Evolutionary conservation across 345 rosid genomes (phyloP).

Genomic region (Bruguiera sexangula): DNA sequence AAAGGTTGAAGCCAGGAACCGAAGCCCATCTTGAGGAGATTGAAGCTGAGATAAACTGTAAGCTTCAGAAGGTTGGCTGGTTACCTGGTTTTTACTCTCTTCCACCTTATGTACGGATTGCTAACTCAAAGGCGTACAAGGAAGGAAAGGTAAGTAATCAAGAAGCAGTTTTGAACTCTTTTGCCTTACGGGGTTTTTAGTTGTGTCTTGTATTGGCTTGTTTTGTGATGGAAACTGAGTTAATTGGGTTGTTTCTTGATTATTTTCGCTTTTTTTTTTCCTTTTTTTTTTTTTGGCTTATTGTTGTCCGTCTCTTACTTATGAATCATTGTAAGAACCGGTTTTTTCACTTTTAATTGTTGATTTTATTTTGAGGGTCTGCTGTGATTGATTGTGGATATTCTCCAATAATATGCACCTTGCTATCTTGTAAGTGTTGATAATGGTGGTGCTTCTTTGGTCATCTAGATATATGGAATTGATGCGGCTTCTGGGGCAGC

Average conservation of each 20-base stretch:
- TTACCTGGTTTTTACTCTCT: slow-evolving; percentile 71
- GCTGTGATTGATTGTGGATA: not conserved
- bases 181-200: not conserved
- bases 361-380: not conserved
- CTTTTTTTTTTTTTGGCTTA: not conserved
- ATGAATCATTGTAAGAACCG: not conserved
- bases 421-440: too few relatives aligned
- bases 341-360: not conserved
- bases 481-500: slow-evolving; percentile 97
- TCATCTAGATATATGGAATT: slow-evolving; percentile 74
- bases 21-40: slow-evolving; percentile 50
- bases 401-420: too few relatives aligned
- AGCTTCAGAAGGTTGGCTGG: slow-evolving; percentile 67
- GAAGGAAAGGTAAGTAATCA: slow-evolving; percentile 57
- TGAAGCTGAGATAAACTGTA: slow-evolving; percentile 63
- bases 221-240: too few relatives aligned
- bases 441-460: not conserved
- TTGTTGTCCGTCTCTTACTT: not conserved
- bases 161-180: too few relatives aligned
- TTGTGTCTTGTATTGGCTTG: not conserved
- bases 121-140: slow-evolving; percentile 62
- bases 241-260: not conserved
- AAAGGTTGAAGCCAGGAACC: slow-evolving; percentile 72
- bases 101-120: slow-evolving; percentile 66
- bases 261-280: not conserved